Evolutionary conservation across 1,284 basidiomycete species (phyloP).

Genomic region (Gomphus bonarii): DNA sequence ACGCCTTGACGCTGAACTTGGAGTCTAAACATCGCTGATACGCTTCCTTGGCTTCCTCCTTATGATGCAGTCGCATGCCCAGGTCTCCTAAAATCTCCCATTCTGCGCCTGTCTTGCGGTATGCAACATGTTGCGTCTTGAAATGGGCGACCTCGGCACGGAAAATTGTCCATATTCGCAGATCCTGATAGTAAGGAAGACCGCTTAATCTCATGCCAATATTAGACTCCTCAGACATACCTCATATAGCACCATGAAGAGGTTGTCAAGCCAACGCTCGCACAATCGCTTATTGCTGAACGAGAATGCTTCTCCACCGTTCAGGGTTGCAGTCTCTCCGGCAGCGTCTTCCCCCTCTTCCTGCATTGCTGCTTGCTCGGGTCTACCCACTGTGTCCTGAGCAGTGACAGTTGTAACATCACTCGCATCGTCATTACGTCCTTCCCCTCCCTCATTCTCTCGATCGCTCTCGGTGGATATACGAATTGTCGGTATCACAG

Average conservation of each 20-base stretch:
- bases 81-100: constrained; percentile 99
- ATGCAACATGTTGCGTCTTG: constrained; percentile 94
- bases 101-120: constrained; percentile 92
- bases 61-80: constrained; percentile 86
- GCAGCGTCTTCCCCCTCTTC: constrained; percentile 28
- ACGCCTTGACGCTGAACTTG: constrained; percentile 86
- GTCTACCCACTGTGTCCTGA: constrained; percentile 42
- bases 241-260: constrained; percentile 99
- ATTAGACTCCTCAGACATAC: constrained; percentile 32
- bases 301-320: constrained; percentile 60
- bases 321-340: constrained; percentile 18
- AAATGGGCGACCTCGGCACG: constrained; percentile 98
- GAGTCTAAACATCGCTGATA: constrained; percentile 90
- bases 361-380: constrained; percentile 46
- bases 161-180: constrained; percentile 99
- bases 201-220: not conserved
- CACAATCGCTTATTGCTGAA: constrained; percentile 96
- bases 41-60: constrained; percentile 96
- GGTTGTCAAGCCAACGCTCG: constrained; percentile 95
- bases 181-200: constrained; percentile 45
- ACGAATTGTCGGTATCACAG: constrained; percentile 74
- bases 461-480: constrained; percentile 77
- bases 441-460: constrained; percentile 26
- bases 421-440: constrained; percentile 20
- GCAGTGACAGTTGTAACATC: constrained; percentile 16